A percentile compares a stretch with the other conserved stretches of the same genome.
Evolutionary conservation across 768 basidiomycete genomes (phyloP).

Genomic region (Amanita exitialis): DNA sequence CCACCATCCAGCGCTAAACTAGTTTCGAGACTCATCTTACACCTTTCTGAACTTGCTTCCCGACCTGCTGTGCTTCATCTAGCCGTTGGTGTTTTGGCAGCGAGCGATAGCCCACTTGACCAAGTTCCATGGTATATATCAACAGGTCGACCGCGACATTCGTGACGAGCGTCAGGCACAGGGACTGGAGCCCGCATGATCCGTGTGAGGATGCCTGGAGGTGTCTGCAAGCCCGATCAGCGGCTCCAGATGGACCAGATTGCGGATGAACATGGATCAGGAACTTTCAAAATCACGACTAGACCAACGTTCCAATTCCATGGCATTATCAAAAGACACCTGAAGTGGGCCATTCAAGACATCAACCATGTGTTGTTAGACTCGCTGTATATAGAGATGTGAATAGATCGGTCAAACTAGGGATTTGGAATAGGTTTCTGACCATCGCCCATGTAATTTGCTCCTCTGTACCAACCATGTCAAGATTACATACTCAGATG

Average conservation of each 20-base stretch:
- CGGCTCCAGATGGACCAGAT: slow-evolving; percentile 97
- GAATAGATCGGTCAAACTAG: slow-evolving; percentile 52
- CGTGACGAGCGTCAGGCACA: slow-evolving; percentile 90
- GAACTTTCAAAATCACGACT: slow-evolving; percentile 96
- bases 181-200: slow-evolving; percentile 97
- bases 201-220: slow-evolving; percentile 91
- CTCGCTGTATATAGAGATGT: slow-evolving; percentile 98
- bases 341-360: slow-evolving; percentile 93
- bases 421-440: neutral
- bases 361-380: slow-evolving; percentile 89
- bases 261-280: slow-evolving; percentile 88
- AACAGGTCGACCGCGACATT: slow-evolving; percentile 97
- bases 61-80: slow-evolving; percentile 4
- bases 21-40: neutral
- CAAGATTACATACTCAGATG: slow-evolving; percentile 76
- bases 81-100: slow-evolving; percentile 65
- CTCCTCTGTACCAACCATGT: slow-evolving; percentile 83
- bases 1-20: slow-evolving; percentile 1
- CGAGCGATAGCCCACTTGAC: slow-evolving; percentile 90
- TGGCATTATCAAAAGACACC: slow-evolving; percentile 93
- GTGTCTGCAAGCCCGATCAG: slow-evolving; percentile 85
- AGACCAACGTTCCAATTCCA: slow-evolving; percentile 99
- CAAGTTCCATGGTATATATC: slow-evolving; percentile 96
- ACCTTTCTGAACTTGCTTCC: slow-evolving; percentile 3
- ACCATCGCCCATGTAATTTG: slow-evolving; percentile 56